Evolutionary conservation across 768 basidiomycete genomes (phyloP).

Genomic region (Suillus bovinus): DNA sequence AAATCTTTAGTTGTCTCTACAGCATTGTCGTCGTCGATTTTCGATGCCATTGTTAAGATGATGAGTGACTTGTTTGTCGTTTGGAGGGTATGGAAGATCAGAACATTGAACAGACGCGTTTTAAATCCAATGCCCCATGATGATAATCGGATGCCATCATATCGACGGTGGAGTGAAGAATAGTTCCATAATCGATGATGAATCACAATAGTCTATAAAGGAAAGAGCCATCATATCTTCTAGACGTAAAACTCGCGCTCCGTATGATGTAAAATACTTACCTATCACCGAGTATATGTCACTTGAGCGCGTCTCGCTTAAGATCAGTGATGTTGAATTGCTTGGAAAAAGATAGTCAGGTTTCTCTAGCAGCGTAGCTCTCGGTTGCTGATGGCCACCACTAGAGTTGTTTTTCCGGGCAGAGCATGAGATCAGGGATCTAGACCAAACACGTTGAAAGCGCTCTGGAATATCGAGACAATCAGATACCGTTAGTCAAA

Average conservation of each 20-base stretch:
- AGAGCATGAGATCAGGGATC: too few relatives aligned
- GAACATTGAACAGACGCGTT: not conserved
- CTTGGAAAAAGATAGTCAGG: too few relatives aligned
- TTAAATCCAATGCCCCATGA: not conserved
- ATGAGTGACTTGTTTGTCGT: not conserved
- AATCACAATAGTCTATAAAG: not conserved
- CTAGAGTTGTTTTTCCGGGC: too few relatives aligned
- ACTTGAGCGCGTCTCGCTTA: conserved; percentile 13
- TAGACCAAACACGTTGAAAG: not conserved
- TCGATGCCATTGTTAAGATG: not conserved
- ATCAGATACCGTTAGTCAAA: not conserved
- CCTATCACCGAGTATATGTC: conserved; percentile 12
- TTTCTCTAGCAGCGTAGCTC: too few relatives aligned
- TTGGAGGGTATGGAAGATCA: not conserved
- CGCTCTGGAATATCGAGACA: not conserved
- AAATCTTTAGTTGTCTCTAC: not conserved
- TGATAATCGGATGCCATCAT: not conserved
- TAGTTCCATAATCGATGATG: not conserved
- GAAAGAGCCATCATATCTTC: not conserved
- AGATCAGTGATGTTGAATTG: conserved; percentile 8
- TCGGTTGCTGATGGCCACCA: too few relatives aligned
- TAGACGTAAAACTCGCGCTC: not conserved
- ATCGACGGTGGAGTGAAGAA: not conserved
- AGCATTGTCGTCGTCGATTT: not conserved
- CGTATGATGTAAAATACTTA: conserved; percentile 3